Conservation (phyloP, 495 filamentous ascomycete genomes). For the Aspergillus olivimuriae region DNA sequence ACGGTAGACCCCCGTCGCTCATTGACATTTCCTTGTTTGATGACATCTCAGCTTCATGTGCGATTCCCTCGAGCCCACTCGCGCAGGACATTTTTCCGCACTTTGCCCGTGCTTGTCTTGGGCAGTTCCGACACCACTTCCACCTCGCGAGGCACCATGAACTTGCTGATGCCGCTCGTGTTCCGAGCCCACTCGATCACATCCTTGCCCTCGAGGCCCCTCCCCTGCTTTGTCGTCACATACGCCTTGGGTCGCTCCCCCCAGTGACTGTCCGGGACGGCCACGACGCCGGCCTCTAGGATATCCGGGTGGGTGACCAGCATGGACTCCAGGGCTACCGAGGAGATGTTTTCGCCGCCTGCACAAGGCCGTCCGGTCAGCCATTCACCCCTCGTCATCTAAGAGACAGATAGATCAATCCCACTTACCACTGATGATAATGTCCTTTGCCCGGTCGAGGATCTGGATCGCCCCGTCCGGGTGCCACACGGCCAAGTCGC, state of each 20-base stretch:
- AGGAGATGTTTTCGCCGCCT: slow-evolving; percentile 97
- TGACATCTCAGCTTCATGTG: slow-evolving; percentile 4
- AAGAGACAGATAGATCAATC: slow-evolving; percentile 6
- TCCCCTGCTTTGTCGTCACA: slow-evolving; percentile 67
- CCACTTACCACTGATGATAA: slow-evolving; percentile 94
- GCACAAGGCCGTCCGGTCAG: slow-evolving; percentile 6
- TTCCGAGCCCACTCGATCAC: slow-evolving; percentile 83
- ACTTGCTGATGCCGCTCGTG: slow-evolving; percentile 73
- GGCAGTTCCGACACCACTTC: slow-evolving; percentile 83
- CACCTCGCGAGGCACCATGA: slow-evolving; percentile 94
- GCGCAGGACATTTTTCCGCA: slow-evolving; percentile 89
- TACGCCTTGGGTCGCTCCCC: slow-evolving; percentile 94
- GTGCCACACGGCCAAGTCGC: slow-evolving; percentile 90
- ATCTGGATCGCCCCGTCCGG: slow-evolving; percentile 87
- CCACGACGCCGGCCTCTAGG: slow-evolving; percentile 84
- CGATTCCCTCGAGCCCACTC: slow-evolving; percentile 63
- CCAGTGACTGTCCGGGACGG: slow-evolving; percentile 87
- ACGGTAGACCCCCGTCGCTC: no score
- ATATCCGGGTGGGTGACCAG: slow-evolving; percentile 84
- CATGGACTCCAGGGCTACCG: slow-evolving; percentile 86
- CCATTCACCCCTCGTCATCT: slow-evolving; percentile 72
- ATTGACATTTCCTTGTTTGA: neutral
- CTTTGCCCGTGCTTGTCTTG: slow-evolving; percentile 94
- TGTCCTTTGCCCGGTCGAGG: slow-evolving; percentile 90
- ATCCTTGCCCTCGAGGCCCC: slow-evolving; percentile 55